Base-by-base conservation (phyloP, 148 eudicot genomes). In the Rhododendron henanense region DNA sequence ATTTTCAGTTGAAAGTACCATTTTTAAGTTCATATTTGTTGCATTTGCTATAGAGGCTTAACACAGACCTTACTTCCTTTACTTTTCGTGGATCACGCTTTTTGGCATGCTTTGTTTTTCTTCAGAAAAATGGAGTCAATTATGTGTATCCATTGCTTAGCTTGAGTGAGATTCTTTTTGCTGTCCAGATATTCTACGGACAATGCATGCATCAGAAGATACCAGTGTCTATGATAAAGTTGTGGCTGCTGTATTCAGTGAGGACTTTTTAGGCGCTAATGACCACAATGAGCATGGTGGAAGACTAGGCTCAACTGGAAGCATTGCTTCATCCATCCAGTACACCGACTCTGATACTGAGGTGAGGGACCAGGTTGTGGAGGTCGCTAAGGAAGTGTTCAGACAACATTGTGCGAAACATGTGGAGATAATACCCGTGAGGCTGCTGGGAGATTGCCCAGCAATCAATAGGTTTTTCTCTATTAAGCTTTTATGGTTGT, bases 151-250 rank as follows among this genome's bases (percentile, higher is more conserved):
- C 10, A 78, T 47, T 81, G 21, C 57, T 81, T 81, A 8, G 57
- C 41, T 71, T 80, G 44, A 81, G 21, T 13, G 57, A 37, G 48
- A 50, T 80, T 80, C 71, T 87, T 82, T 65, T 83, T 81, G 77
- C 48, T 44, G 35, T 90, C 90, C 94, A 95, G 99, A 90, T 88
- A 88, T 95, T 37, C 84, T 97, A 69, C 88, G 91, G 51, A 94
- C 98, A 76, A 95, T 97, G 95, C 95, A 97, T 87, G 92, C 91
- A 87, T 95, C 99, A 44, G 99, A 97, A 88, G 99, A 95, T 87
- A 93, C 96, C 78, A 90, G 92, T 88, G 84, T 95, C 48, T 94
- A 95, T 88, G 98, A 96, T 88, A 96, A 94, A 92, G 92, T 96
- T 87, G 97, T 96, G 41, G 88, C 90, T 87, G 93, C 98, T 59